These are phyloP conservation scores for Omphalea diandra DNA, from an alignment of 441 rosid species.

Conservation along the genomic window DNA sequence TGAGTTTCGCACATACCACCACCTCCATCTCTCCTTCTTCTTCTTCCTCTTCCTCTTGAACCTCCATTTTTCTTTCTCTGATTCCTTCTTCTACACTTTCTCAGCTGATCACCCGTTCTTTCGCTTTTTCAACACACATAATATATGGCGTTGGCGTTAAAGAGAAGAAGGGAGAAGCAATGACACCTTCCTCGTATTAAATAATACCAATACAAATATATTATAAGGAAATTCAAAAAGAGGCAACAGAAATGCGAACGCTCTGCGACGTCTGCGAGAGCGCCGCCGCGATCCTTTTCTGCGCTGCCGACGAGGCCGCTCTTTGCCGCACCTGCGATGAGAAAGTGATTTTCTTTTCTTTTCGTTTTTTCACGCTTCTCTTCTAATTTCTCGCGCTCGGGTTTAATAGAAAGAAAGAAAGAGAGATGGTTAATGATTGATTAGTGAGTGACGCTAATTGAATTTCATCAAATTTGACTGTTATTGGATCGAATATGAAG, in stretches of 20 bases:
- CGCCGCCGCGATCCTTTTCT: conserved; percentile 83
- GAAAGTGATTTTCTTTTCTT: conserved; percentile 31
- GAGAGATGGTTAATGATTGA: too few species aligned
- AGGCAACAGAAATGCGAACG: conserved; percentile 54
- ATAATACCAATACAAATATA: neutral
- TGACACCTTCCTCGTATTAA: neutral
- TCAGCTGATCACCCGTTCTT: too few species aligned
- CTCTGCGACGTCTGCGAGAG: conserved; percentile 84
- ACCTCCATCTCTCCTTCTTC: neutral
- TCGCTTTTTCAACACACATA: too few species aligned
- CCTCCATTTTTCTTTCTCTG: neutral
- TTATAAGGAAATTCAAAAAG: neutral
- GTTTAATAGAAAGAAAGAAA: too few species aligned
- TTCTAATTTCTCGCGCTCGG: neutral
- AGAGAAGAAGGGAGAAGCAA: neutral
- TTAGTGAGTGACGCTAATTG: too few species aligned
- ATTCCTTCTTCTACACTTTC: neutral
- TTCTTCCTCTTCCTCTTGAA: neutral
- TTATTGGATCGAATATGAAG: too few species aligned
- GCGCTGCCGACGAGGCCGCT: conserved; percentile 94
- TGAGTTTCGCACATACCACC: too few species aligned
- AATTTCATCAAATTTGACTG: too few species aligned
- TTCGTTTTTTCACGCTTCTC: too few species aligned
- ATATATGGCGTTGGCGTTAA: too few species aligned
- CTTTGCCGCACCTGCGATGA: conserved; percentile 83